These are phyloP conservation scores for Podila minutissima DNA, from an alignment of 192 early-diverging fungal genomes.

Conservation along the genomic window DNA sequence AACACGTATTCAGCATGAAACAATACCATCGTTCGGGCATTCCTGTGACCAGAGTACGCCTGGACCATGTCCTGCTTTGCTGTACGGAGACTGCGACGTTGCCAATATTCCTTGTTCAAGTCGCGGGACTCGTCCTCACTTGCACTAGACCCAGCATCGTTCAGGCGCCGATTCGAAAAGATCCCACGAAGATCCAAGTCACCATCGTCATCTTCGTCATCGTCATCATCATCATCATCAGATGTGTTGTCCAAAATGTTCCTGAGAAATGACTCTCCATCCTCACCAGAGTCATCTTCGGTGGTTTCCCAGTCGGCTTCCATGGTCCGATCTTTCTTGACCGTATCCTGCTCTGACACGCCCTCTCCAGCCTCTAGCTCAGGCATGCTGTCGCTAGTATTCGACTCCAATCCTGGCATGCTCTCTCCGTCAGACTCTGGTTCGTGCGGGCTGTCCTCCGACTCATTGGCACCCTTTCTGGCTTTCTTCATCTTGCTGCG, in stretches of 20 bases:
- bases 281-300: constrained; percentile 6
- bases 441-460: not conserved
- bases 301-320: too few relatives aligned
- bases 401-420: not conserved
- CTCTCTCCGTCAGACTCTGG: not conserved
- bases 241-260: not conserved
- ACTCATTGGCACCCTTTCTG: too few relatives aligned
- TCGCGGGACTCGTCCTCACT: not conserved
- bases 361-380: too few relatives aligned
- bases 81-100: constrained; percentile 6
- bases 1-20: not conserved
- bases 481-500: too few relatives aligned
- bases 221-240: constrained; percentile 14
- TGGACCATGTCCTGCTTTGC: constrained; percentile 42
- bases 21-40: constrained; percentile 50
- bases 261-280: not conserved
- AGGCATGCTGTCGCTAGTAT: not conserved
- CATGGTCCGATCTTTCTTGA: too few relatives aligned
- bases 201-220: constrained; percentile 21
- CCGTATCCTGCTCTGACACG: too few relatives aligned
- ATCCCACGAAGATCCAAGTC: constrained; percentile 13
- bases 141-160: not conserved
- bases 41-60: constrained; percentile 50
- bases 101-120: constrained; percentile 20
- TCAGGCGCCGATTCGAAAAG: too few relatives aligned